These are phyloP conservation scores for Dichomitus squalens DNA, from an alignment of 1,284 basidiomycete genomes.

Conservation along the genomic window DNA sequence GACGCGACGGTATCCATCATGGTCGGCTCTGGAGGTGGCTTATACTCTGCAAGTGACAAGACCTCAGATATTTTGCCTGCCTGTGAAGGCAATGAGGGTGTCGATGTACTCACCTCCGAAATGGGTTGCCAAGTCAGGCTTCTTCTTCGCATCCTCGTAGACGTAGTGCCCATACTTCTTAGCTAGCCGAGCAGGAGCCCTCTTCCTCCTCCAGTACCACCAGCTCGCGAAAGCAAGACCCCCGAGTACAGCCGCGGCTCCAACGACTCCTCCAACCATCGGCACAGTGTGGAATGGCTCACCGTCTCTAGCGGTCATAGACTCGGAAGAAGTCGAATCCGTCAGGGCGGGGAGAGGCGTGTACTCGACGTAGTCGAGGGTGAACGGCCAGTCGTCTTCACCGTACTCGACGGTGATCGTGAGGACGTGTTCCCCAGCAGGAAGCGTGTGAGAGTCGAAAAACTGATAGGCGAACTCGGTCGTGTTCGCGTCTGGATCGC, in stretches of 20 bases:
- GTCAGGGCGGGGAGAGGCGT: not conserved
- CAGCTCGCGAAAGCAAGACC: not conserved
- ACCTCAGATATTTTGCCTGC: too few species aligned
- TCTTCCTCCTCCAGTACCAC: not conserved
- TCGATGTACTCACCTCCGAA: not conserved
- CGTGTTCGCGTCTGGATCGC: not conserved
- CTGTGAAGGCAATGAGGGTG: too few species aligned
- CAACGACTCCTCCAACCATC: not conserved
- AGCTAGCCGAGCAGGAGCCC: not conserved
- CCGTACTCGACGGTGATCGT: conserved; percentile 9
- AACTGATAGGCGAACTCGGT: not conserved
- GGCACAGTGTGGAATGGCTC: not conserved
- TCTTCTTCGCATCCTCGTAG: not conserved
- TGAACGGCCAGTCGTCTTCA: conserved; percentile 10
- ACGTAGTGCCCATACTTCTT: conserved; percentile 1
- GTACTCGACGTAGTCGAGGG: conserved; percentile 14
- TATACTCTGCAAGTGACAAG: too few species aligned
- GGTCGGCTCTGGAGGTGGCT: not conserved
- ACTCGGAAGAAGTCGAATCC: too few species aligned
- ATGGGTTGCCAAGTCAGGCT: not conserved
- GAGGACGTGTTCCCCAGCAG: conserved; percentile 4
- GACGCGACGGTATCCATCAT: not conserved
- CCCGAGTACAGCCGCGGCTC: not conserved
- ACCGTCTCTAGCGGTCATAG: too few species aligned
- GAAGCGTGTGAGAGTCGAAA: conserved; percentile 2